Conservation (phyloP, 2,329 filamentous ascomycete genomes). For the Aspergillus pseudoviridinutans region DNA sequence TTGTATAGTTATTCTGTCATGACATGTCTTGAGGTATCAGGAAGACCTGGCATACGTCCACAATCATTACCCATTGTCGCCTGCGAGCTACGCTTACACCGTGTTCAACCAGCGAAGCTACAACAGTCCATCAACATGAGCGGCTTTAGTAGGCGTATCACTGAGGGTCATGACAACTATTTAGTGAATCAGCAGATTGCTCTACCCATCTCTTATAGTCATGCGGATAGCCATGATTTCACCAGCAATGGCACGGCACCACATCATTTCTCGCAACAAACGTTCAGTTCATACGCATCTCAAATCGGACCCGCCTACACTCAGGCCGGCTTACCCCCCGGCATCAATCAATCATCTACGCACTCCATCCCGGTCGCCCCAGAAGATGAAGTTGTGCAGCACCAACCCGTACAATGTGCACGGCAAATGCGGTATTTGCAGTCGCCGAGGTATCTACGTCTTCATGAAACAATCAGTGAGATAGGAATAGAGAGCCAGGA, state of each 20-base stretch:
- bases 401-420: conserved; percentile 30
- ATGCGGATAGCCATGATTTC: conserved; percentile 29
- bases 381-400: conserved; percentile 32
- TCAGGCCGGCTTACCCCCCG: conserved; percentile 28
- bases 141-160: conserved; percentile 36
- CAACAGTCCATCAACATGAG: conserved; percentile 28
- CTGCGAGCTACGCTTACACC: not conserved
- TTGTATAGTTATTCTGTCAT: not conserved
- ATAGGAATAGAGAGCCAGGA: conserved; percentile 43
- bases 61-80: not conserved
- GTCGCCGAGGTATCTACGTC: conserved; percentile 29
- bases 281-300: conserved; percentile 35
- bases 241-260: conserved; percentile 24
- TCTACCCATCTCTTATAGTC: conserved; percentile 29
- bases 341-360: conserved; percentile 27
- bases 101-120: not conserved
- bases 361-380: conserved; percentile 32
- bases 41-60: not conserved
- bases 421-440: conserved; percentile 30
- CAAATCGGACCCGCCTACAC: conserved; percentile 35
- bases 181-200: conserved; percentile 31
- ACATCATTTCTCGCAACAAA: conserved; percentile 32
- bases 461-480: conserved; percentile 33
- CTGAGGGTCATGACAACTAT: conserved; percentile 33
- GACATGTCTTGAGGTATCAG: not conserved